phyloP scores from a whole-genome alignment of 345 rosid species.

The Lepidium aucheri region DNA sequence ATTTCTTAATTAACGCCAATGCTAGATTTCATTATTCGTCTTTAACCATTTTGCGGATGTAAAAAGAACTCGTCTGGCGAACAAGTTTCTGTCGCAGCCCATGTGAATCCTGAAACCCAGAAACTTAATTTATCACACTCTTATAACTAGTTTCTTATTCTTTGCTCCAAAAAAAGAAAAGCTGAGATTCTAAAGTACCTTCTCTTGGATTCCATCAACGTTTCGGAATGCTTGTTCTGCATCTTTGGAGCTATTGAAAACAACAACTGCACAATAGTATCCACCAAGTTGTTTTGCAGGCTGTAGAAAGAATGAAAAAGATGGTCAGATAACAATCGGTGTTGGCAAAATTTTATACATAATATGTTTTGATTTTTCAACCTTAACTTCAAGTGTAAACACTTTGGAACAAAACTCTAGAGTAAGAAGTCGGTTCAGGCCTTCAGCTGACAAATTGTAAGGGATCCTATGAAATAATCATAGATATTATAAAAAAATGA shows the following conservation, averaged over 20 bases:
- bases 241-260: slow-evolving; percentile 35
- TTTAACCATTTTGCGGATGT: too few species aligned
- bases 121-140: too few species aligned
- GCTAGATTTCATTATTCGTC: too few species aligned
- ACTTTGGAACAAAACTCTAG: background rate
- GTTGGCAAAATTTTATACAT: background rate
- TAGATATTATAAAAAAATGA: background rate
- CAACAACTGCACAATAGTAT: slow-evolving; percentile 43
- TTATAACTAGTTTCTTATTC: too few species aligned
- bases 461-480: slow-evolving; percentile 37
- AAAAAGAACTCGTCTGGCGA: too few species aligned
- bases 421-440: slow-evolving; percentile 31
- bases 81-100: too few species aligned
- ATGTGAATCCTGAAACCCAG: too few species aligned
- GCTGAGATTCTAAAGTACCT: slow-evolving; percentile 31
- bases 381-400: slow-evolving; percentile 46
- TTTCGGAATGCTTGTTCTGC: slow-evolving; percentile 53
- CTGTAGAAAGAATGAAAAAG: slow-evolving; percentile 27
- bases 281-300: slow-evolving; percentile 34
- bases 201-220: slow-evolving; percentile 34
- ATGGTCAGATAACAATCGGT: background rate
- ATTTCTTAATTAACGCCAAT: too few species aligned
- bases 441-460: slow-evolving; percentile 28
- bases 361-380: background rate
- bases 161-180: background rate